Evolutionary conservation across 768 basidiomycete genomes (phyloP).

Genomic region (Serendipita sp.): DNA sequence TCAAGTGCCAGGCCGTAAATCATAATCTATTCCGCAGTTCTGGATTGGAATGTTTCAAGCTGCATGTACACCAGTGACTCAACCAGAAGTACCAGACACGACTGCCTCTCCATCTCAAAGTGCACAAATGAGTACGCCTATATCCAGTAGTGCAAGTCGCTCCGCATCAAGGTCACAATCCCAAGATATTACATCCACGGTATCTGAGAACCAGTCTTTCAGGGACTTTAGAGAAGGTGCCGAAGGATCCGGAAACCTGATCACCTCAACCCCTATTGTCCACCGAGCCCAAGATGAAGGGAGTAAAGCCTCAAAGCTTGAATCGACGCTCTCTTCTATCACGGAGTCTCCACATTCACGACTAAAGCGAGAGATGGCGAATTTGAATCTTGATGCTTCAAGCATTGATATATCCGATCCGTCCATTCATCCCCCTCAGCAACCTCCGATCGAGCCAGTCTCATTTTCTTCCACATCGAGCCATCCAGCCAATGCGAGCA

Average conservation of each 20-base stretch:
- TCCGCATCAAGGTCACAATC: neutral
- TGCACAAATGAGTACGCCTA: neutral
- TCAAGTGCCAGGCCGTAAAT: neutral
- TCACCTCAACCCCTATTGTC: neutral
- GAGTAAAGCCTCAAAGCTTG: neutral
- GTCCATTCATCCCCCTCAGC: neutral
- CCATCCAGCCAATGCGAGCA: neutral
- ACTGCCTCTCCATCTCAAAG: neutral
- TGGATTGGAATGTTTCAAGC: slow-evolving; percentile 6
- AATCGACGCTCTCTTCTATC: neutral
- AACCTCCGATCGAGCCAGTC: neutral
- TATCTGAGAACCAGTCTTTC: slow-evolving; percentile 1
- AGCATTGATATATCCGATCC: neutral
- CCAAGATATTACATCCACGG: neutral
- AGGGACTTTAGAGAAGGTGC: neutral
- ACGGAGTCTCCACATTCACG: neutral
- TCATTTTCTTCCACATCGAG: neutral
- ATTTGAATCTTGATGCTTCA: neutral
- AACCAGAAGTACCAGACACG: neutral
- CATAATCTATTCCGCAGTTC: neutral
- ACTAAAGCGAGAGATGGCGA: neutral
- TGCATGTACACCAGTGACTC: neutral
- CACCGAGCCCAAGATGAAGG: neutral
- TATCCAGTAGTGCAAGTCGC: neutral
- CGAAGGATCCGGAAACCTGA: neutral